Percentiles rank a stretch among this genome's conserved stretches.
Conservation (phyloP, 1,284 basidiomycete species). For the Trametes hirsuta region DNA sequence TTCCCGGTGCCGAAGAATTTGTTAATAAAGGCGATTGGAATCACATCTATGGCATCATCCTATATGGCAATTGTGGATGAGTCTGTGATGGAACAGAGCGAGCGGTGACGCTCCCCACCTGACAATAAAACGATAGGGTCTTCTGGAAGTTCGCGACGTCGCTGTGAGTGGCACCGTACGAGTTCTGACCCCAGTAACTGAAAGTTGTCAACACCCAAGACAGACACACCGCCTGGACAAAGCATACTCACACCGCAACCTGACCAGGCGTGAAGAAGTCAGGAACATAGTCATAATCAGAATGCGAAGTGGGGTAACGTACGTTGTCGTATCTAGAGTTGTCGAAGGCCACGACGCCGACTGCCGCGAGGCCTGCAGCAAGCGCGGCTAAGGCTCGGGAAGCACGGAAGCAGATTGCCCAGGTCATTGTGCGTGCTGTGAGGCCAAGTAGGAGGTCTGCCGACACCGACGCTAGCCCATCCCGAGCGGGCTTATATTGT, state of each 20-base stretch:
- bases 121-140: conserved; percentile 58
- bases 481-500: conserved; percentile 15
- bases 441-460: conserved; percentile 13
- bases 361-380: conserved; percentile 13
- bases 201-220: conserved; percentile 1
- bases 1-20: conserved; percentile 62
- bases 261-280: background rate
- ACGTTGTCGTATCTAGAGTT: conserved; percentile 66
- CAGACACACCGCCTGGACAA: background rate
- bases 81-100: background rate
- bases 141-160: conserved; percentile 60
- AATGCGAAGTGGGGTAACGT: conserved; percentile 15
- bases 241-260: conserved; percentile 17
- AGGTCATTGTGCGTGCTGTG: conserved; percentile 14
- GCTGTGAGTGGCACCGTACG: conserved; percentile 57
- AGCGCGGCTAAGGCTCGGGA: conserved; percentile 21
- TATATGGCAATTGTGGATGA: conserved; percentile 25
- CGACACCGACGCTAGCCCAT: conserved; percentile 1
- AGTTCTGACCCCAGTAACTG: conserved; percentile 73
- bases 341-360: conserved; percentile 42
- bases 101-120: conserved; percentile 36
- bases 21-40: conserved; percentile 65
- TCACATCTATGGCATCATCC: conserved; percentile 65
- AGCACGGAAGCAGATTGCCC: conserved; percentile 11
- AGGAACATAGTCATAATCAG: conserved; percentile 1